A percentile compares a stretch with the other conserved stretches of the same genome.
These are phyloP conservation scores for Calonectria montana DNA, from an alignment of 2,329 filamentous ascomycete species.

Conservation along the genomic window DNA sequence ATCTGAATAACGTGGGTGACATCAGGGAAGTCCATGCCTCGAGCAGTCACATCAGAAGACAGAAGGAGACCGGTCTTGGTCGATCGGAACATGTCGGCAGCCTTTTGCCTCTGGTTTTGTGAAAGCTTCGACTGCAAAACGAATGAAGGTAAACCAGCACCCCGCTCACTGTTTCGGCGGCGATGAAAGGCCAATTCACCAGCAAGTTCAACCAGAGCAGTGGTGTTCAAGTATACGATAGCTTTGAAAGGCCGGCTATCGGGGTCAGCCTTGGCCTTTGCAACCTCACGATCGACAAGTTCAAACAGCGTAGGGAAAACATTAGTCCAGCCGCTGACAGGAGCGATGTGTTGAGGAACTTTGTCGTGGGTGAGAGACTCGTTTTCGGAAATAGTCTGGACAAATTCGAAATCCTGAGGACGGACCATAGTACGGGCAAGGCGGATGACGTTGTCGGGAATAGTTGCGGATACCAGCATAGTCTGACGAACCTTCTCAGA, in stretches of 20 bases:
- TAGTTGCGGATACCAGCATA: conserved; percentile 94
- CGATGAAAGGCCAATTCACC: conserved; percentile 61
- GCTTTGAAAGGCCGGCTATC: conserved; percentile 82
- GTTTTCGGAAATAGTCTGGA: conserved; percentile 86
- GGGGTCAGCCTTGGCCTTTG: conserved; percentile 53
- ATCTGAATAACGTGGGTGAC: conserved; percentile 85
- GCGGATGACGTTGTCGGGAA: conserved; percentile 83
- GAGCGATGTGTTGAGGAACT: conserved; percentile 83
- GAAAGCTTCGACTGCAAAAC: conserved; percentile 82
- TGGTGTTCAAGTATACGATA: conserved; percentile 92
- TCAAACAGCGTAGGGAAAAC: conserved; percentile 82
- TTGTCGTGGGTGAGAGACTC: conserved; percentile 87
- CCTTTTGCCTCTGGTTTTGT: conserved; percentile 76
- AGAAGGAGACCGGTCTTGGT: conserved; percentile 74
- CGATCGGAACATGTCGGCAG: conserved; percentile 78
- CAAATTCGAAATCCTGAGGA: conserved; percentile 82
- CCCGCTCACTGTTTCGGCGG: conserved; percentile 51
- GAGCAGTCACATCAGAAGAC: conserved; percentile 83
- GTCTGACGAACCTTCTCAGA: conserved; percentile 80
- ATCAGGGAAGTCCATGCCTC: conserved; percentile 85
- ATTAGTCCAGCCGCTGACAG: conserved; percentile 78
- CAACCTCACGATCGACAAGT: conserved; percentile 72
- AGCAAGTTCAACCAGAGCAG: conserved; percentile 75
- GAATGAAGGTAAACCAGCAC: conserved; percentile 52
- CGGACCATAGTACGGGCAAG: conserved; percentile 85